These are phyloP conservation scores for Yarrowia sp. DNA, from an alignment of 805 yeast species.

Conservation along the genomic window DNA sequence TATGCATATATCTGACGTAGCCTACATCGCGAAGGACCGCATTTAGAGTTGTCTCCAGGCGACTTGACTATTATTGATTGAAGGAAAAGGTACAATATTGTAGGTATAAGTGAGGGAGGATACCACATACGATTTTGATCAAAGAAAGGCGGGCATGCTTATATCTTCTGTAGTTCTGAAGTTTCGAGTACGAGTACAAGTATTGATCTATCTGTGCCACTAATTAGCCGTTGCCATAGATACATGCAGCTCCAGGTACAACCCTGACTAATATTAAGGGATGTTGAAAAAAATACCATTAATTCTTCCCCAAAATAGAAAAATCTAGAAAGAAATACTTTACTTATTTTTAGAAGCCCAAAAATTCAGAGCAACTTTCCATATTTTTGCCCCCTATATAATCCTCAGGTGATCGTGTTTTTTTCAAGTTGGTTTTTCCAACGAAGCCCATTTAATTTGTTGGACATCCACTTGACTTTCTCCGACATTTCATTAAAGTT, in stretches of 20 bases:
- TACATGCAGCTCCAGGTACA: neutral
- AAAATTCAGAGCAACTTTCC: neutral
- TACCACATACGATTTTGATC: too few relatives aligned
- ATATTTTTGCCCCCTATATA: neutral
- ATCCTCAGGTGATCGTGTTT: neutral
- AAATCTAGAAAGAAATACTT: neutral
- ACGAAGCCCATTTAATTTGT: neutral
- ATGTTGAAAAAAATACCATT: neutral
- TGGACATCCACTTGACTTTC: too few relatives aligned
- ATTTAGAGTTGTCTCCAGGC: neutral
- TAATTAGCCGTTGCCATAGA: neutral
- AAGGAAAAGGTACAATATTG: too few relatives aligned
- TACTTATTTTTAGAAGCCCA: neutral
- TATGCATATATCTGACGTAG: constrained; percentile 19
- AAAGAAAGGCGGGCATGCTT: too few relatives aligned
- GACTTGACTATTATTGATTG: neutral
- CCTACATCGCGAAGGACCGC: constrained; percentile 1
- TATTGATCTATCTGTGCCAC: too few relatives aligned
- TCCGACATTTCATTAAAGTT: neutral
- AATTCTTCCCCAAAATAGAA: neutral
- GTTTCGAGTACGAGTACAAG: too few relatives aligned
- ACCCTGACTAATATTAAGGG: neutral
- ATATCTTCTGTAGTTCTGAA: too few relatives aligned
- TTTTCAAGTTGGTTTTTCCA: neutral
- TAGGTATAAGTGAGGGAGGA: too few relatives aligned